Evolutionary conservation across 148 eudicot genomes (phyloP), one percentile per base, ranked within the genome.

Genomic region (Camellia sinensis): DNA sequence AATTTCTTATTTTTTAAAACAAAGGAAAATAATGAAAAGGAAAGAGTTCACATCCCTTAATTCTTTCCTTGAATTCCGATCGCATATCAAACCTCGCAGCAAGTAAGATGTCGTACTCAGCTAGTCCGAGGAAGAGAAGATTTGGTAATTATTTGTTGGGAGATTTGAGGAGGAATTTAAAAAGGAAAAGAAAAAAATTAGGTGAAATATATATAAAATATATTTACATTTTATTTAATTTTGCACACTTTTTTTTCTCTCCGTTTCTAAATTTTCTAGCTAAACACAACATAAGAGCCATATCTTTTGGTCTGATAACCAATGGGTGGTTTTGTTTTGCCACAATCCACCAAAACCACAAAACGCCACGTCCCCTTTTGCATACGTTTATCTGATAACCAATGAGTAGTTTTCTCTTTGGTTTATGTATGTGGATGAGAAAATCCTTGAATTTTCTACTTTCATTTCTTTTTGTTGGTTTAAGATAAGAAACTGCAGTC

Each of bases 391-490:
- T 57, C 75, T n/a, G 37, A 29, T 29, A 15, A 77, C 78, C 70
- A 80, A 21, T 1, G 67, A 29, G 37, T 29, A 29, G 37, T 29
- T 29, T 74, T 61, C 65, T 67, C 19, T 79, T 73, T 83, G 71
- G 67, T 82, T 76, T 85, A 78, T 77, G 68, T 57, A 62, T 86
- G 88, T 80, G 90, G 90, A 88, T 83, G 86, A 75, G 76, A 87
- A 83, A 75, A 77, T 37, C 62, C 43, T 65, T 50, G 6, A 50
- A 76, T 72, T 67, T 78, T 67, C 22, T 22, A 68, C 62, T 79
- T 83, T 83, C 40, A 70, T 83, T 78, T 84, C 80, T 59, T 75
- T 50, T 80, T 50, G 71, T 82, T 80, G 66, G 60, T 45, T 82
- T 80, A 41, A 84, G 85, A 84, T 84, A 84, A 84, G 84, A 77